Evolutionary conservation across 2,329 filamentous ascomycete species (phyloP), one percentile per base, ranked within the genome.

Genomic region (Penicillium olsonii): DNA sequence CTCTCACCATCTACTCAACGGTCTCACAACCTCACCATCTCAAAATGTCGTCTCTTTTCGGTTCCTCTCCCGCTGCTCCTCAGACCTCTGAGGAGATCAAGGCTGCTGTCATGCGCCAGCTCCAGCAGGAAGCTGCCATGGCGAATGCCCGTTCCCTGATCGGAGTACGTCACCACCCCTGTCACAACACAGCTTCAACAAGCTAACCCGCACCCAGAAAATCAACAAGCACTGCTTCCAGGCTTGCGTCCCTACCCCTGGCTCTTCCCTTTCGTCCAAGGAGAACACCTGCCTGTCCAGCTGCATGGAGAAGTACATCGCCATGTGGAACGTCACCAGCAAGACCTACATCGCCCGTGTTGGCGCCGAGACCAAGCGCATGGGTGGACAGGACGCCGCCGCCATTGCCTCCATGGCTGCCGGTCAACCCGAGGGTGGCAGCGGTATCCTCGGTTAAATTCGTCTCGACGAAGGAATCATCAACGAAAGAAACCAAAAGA

Each of bases 301-400:
- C 53, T 92, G 88, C 77, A 88, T 91, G 83, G 87, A 92, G 64
- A 92, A 92, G 73, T 92, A 92, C 78, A 89, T 92, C 78, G 75
- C 79, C 26, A 81, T 87, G 10, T 92, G 88, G 88, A 91, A 91
- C 74, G 75, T 81, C 55, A 84, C 89, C 64, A 87, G 85, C 75
- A 71, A 78, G 40, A 78, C 84, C 34, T 90, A 90, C 69, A 82
- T 90, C 64, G 71, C 72, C 55, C 79, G 71, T 14, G 55, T 74
- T 34, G 54, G 82, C 60, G 71, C 84, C 71, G 83, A 86, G 70
- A 78, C 79, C 57, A 84, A 86, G 74, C 75, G 56, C 19, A 48
- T 63, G 50, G 63, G 62, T n/a, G 59, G 60, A 5, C 56, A 61
- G 38, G 65, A 68, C 48, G 53, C 55, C 20, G 46, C 59, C 31